Evolutionary conservation across 1,139 yeast genomes (phyloP), one percentile per base, ranked within the genome.

Genomic region (Saccharomyces hybrid): DNA sequence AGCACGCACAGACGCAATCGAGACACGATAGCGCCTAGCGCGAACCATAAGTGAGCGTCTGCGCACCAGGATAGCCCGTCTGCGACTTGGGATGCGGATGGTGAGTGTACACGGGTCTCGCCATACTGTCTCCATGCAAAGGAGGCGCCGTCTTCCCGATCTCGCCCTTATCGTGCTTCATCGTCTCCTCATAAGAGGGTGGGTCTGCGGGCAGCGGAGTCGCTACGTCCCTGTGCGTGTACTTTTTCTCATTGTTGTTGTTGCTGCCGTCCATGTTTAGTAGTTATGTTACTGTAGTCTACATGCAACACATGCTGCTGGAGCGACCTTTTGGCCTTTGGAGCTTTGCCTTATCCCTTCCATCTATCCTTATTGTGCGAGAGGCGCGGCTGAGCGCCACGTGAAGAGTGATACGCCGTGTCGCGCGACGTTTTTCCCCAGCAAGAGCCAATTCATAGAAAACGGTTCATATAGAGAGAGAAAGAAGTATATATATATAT

Each of bases 101-200:
- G 48, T 57, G 60, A 19, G 48, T 50, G 48, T 59, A 48, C 31
- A 34, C 42, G 6, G 34, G 51, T 8, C 50, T 50, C 42, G 9
- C 5, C 8, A 16, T 3, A 8, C 42, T 16, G 42, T 38, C 23
- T 11, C 42, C 48, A 6, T 28, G 48, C 8, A 28, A 25, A 16
- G 48, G 38, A 25, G 27, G 26, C 0, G 32, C 46, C 25, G 31
- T 29, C 31, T 25, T 44, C n/a, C 32, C 51, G 14, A 27, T 31
- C 31, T 31, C 34, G 11, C 41, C 50, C 46, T 46, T 51, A 3
- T 53, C 53, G 38, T 61, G 60, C 49, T 53, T 53, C 55, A 59
- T 51, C 8, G 62, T 58, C 46, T 62, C 66, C 41, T 58, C 64
- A 48, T 63, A 62, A 19, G 65, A 56, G 29, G 68, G 67, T 4